These are phyloP conservation scores for Suaeda aralocaspica DNA, from an alignment of 148 eudicot species.

Conservation along the genomic window DNA sequence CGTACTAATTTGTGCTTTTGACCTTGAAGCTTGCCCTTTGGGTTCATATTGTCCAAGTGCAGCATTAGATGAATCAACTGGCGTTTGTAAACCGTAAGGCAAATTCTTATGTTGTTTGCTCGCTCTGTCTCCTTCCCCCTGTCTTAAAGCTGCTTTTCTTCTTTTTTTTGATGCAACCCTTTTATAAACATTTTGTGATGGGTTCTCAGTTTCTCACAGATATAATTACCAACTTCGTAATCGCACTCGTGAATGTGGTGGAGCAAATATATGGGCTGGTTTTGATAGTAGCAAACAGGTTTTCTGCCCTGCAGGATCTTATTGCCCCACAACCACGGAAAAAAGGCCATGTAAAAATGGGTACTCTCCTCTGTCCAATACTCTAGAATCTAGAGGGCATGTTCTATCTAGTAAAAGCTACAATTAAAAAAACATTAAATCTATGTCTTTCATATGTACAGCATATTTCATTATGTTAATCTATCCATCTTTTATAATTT, in stretches of 20 bases:
- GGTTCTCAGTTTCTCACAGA: slow-evolving; percentile 50
- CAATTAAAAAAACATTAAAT: not conserved
- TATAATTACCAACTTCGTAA: slow-evolving; percentile 67
- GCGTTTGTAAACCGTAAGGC: slow-evolving; percentile 88
- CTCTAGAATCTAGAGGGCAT: not conserved
- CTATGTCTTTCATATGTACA: not conserved
- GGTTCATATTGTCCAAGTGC: slow-evolving; percentile 87
- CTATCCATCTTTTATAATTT: slow-evolving; percentile 21
- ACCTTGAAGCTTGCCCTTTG: slow-evolving; percentile 78
- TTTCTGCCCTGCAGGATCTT: slow-evolving; percentile 85
- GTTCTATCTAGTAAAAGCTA: not conserved
- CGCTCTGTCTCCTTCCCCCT: not conserved
- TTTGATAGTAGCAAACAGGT: slow-evolving; percentile 38
- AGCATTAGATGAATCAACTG: slow-evolving; percentile 42
- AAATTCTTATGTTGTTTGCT: not conserved
- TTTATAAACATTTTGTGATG: slow-evolving; percentile 4
- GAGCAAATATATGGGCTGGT: slow-evolving; percentile 91
- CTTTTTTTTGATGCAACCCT: too few relatives aligned
- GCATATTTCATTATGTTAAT: slow-evolving; percentile 12
- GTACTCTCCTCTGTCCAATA: slow-evolving; percentile 36
- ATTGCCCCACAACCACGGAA: slow-evolving; percentile 64
- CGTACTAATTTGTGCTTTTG: slow-evolving; percentile 5
- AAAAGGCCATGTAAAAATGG: slow-evolving; percentile 57
- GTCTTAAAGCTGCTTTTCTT: not conserved
- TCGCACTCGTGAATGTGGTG: slow-evolving; percentile 79